phyloP scores from a whole-genome alignment of 2,329 filamentous ascomycete genomes.

The Penicillium sp. region DNA sequence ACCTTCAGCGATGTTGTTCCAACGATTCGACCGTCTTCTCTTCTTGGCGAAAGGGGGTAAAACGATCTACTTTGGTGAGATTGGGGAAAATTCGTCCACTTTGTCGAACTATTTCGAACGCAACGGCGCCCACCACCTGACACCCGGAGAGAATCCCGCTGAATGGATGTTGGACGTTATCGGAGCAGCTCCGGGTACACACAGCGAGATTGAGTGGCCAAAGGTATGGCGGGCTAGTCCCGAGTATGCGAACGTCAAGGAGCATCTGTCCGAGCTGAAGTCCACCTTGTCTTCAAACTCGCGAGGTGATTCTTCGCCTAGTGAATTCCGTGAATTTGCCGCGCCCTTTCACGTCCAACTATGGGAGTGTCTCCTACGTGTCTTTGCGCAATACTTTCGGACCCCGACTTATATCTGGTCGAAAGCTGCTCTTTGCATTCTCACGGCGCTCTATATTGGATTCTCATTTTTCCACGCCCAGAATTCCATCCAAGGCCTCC shows the following conservation, averaged over 20 bases:
- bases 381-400: neutral
- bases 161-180: constrained; percentile 66
- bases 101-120: constrained; percentile 62
- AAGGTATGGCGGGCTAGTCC: constrained; percentile 36
- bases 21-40: constrained; percentile 29
- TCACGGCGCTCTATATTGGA: constrained; percentile 68
- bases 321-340: constrained; percentile 64
- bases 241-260: neutral
- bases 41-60: constrained; percentile 63
- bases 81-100: constrained; percentile 56
- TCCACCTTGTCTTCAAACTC: constrained; percentile 54
- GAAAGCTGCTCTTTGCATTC: constrained; percentile 67
- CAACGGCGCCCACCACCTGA: constrained; percentile 49
- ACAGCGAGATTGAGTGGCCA: constrained; percentile 58
- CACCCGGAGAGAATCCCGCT: constrained; percentile 48
- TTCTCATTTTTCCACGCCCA: constrained; percentile 74
- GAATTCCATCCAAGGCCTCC: constrained; percentile 71
- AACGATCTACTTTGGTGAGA: constrained; percentile 66
- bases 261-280: constrained; percentile 47
- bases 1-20: neutral
- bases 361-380: neutral
- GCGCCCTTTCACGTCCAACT: constrained; percentile 48
- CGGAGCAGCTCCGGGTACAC: constrained; percentile 63
- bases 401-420: constrained; percentile 60
- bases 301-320: constrained; percentile 16